phyloP scores from a whole-genome alignment of 176 grass and related monocot species.

The Alloteropsis semialata region DNA sequence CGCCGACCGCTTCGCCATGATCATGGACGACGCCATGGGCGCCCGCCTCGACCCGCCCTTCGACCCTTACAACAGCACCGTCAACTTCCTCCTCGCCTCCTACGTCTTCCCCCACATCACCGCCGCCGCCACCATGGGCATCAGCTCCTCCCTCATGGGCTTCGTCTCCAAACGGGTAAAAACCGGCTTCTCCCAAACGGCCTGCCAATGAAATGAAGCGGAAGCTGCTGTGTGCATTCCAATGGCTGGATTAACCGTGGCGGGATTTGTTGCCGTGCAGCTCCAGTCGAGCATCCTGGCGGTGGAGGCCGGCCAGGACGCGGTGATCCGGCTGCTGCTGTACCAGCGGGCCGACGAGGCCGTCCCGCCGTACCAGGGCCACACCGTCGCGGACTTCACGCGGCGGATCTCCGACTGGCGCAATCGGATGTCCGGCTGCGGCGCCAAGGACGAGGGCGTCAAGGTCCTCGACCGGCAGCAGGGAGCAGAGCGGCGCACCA shows the following conservation, averaged over 20 bases:
- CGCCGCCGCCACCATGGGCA: conserved; percentile 44
- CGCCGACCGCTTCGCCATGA: conserved; percentile 36
- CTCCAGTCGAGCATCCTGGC: conserved; percentile 59
- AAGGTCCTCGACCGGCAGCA: conserved; percentile 36
- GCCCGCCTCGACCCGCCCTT: conserved; percentile 65
- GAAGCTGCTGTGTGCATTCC: not conserved
- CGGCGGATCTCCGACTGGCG: conserved; percentile 47
- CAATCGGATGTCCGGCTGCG: conserved; percentile 45
- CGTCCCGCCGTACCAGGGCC: conserved; percentile 51
- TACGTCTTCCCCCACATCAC: conserved; percentile 77
- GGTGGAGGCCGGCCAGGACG: conserved; percentile 81
- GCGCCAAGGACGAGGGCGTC: conserved; percentile 71
- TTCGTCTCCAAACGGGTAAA: conserved; percentile 50
- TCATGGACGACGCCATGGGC: conserved; percentile 77
- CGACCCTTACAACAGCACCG: conserved; percentile 48
- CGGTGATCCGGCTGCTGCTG: conserved; percentile 68
- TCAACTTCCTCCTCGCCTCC: conserved; percentile 85
- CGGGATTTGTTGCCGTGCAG: too few species aligned
- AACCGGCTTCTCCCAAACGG: too few species aligned
- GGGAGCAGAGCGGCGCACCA: conserved; percentile 53
- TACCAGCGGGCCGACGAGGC: conserved; percentile 58
- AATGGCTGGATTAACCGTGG: not conserved
- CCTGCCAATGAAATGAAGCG: too few species aligned
- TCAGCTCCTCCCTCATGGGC: conserved; percentile 52
- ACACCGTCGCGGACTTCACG: conserved; percentile 73